phyloP scores from a whole-genome alignment of 305 asterid genomes.

The Solanum hybrid region DNA sequence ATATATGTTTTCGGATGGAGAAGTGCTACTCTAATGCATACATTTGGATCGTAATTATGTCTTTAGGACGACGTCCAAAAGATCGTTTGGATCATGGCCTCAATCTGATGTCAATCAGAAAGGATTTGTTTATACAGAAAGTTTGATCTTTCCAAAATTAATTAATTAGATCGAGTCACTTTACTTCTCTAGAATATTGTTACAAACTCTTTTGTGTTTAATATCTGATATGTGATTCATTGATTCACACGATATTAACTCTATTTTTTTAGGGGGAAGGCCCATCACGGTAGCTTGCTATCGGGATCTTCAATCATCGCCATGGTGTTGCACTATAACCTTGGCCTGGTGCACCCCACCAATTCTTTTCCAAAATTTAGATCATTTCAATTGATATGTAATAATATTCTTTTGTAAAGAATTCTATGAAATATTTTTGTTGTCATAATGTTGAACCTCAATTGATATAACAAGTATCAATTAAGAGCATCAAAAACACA shows the following conservation, averaged over 20 bases:
- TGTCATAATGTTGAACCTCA: not conserved
- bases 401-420: not conserved
- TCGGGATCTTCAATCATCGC: not conserved
- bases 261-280: too few species aligned
- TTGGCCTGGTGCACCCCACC: not conserved
- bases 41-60: not conserved
- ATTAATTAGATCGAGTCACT: not conserved
- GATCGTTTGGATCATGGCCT: not conserved
- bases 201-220: too few species aligned
- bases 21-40: not conserved
- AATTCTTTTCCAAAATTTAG: not conserved
- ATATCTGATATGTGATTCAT: too few species aligned
- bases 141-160: not conserved
- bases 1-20: not conserved
- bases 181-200: too few species aligned
- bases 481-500: too few species aligned
- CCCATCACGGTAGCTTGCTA: not conserved
- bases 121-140: not conserved
- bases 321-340: not conserved
- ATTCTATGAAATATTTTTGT: not conserved
- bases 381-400: not conserved
- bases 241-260: too few species aligned
- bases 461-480: not conserved
- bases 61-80: not conserved
- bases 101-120: not conserved